Conservation (phyloP, 345 rosid genomes). For the Lenwebbia sp. region DNA sequence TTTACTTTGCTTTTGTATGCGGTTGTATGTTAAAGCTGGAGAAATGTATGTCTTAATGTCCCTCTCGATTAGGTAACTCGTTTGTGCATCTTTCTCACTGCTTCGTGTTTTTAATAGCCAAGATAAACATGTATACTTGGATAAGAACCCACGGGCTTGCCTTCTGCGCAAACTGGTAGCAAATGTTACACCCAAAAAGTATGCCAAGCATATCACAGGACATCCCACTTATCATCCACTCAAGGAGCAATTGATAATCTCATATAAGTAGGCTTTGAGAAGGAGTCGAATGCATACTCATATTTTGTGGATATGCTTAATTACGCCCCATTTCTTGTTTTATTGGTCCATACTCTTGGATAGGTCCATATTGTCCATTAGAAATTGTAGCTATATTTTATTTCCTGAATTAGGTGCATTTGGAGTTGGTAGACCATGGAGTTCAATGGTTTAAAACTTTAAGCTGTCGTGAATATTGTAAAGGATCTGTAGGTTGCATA, state of each 20-base stretch:
- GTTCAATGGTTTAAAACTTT: neutral
- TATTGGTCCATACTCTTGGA: neutral
- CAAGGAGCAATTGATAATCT: neutral
- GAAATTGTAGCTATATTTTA: neutral
- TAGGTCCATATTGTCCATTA: neutral
- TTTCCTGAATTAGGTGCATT: neutral
- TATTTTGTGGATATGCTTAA: neutral
- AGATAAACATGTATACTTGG: neutral
- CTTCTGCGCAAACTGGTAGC: neutral
- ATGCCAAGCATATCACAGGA: neutral
- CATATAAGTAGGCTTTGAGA: neutral
- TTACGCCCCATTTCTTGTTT: neutral
- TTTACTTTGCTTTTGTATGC: neutral
- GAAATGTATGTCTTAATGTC: neutral
- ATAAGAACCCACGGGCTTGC: neutral
- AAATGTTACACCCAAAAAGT: neutral
- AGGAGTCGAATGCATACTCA: neutral
- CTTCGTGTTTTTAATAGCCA: neutral
- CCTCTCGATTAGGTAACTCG: neutral
- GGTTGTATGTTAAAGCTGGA: neutral
- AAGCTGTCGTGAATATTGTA: neutral
- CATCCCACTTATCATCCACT: neutral
- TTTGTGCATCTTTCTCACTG: neutral
- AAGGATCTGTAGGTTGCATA: neutral
- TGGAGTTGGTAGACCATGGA: neutral